Evolutionary conservation across 768 basidiomycete species (phyloP).

Genomic region (Hericium alpestre): DNA sequence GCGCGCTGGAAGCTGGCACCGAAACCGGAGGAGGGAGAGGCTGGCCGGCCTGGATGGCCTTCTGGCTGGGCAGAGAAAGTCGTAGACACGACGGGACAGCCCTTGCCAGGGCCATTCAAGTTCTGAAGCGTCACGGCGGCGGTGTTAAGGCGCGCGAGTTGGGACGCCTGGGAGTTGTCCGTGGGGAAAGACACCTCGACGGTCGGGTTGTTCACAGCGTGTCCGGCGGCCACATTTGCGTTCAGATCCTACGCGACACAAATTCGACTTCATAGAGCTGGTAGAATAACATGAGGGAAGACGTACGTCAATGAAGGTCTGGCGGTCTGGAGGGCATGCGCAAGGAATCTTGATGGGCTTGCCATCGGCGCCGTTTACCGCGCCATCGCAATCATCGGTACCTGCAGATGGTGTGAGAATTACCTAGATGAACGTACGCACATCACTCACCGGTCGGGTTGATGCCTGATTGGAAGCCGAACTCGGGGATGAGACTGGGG

Average conservation of each 20-base stretch:
- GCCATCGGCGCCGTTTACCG: slow-evolving; percentile 21
- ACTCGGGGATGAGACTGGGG: slow-evolving; percentile 15
- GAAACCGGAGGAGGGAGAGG: background rate
- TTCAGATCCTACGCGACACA: background rate
- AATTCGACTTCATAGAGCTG: background rate
- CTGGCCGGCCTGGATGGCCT: background rate
- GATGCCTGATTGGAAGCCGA: slow-evolving; percentile 11
- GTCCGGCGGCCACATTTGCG: slow-evolving; percentile 1
- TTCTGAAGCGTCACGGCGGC: slow-evolving; percentile 66
- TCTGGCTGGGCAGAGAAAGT: slow-evolving; percentile 22
- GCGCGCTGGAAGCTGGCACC: background rate
- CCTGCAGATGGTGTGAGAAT: slow-evolving; percentile 3
- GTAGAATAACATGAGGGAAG: background rate
- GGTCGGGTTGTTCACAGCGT: slow-evolving; percentile 54
- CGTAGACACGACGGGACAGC: slow-evolving; percentile 58
- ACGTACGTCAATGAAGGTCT: slow-evolving; percentile 21
- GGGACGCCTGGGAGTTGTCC: slow-evolving; percentile 40
- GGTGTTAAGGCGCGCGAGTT: slow-evolving; percentile 32
- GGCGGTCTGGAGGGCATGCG: slow-evolving; percentile 26
- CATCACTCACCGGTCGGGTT: slow-evolving; percentile 13
- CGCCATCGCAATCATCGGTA: slow-evolving; percentile 28
- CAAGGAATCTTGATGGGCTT: slow-evolving; percentile 29
- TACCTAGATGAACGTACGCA: background rate
- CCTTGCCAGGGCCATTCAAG: slow-evolving; percentile 52
- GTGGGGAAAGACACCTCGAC: slow-evolving; percentile 46